Evolutionary conservation across 2,329 filamentous ascomycete species (phyloP).

Genomic region (Microdochium trichocladiopsis): DNA sequence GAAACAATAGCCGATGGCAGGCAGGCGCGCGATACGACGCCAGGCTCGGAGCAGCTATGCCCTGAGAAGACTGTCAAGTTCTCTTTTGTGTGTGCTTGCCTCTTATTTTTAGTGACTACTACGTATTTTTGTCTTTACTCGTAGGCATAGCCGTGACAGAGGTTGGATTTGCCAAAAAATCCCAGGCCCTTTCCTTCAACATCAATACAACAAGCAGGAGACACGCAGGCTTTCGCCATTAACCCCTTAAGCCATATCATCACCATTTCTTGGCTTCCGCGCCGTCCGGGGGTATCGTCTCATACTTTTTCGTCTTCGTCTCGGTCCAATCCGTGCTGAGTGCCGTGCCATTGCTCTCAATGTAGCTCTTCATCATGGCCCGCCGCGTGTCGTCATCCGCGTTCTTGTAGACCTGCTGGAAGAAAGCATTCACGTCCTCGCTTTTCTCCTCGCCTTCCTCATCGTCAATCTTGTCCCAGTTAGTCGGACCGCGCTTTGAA

Average conservation of each 20-base stretch:
- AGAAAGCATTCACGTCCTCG: slow-evolving; percentile 70
- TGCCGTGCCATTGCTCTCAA: slow-evolving; percentile 87
- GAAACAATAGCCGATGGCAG: no score
- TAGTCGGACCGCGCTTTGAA: slow-evolving; percentile 72
- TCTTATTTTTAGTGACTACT: no score
- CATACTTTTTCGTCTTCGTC: slow-evolving; percentile 65
- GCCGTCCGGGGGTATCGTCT: slow-evolving; percentile 68
- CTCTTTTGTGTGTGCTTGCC: no score
- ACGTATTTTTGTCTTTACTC: no score
- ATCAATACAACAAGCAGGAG: no score
- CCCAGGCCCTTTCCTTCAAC: no score
- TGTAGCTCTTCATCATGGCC: slow-evolving; percentile 97
- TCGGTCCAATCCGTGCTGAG: slow-evolving; percentile 90
- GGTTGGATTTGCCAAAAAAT: no score
- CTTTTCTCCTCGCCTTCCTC: slow-evolving; percentile 46
- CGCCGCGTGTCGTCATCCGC: slow-evolving; percentile 74
- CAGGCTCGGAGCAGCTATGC: no score
- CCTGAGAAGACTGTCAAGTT: no score
- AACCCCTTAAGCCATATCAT: not conserved
- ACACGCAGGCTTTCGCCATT: no score
- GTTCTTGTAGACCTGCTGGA: slow-evolving; percentile 78
- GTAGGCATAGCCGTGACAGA: no score
- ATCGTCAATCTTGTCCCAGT: slow-evolving; percentile 76
- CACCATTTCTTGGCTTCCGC: slow-evolving; percentile 71
- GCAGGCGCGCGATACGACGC: no score